Base-by-base conservation (phyloP, 495 filamentous ascomycete genomes). In the Stereocaulon alpinum region DNA sequence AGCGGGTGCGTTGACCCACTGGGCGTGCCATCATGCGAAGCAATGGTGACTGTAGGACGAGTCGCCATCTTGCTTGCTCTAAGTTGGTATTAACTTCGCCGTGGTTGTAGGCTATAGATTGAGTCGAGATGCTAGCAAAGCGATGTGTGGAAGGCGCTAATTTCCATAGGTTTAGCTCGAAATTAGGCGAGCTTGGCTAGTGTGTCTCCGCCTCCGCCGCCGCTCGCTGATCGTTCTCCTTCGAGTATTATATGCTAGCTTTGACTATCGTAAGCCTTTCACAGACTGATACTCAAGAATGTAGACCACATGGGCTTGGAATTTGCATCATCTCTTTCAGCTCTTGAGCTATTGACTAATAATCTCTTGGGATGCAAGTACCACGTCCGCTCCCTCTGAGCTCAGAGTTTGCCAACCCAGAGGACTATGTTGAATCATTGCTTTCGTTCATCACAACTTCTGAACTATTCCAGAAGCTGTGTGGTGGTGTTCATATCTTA, bases 11-110 rank as follows among this genome's bases (percentile, higher is more conserved):
- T 91, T 70, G 83, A 81, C 72, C 87, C 86, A 78, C 84, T 86
- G 77, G 92, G 77, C 75, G 85, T 81, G 78, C 93, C 94, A 84
- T 95, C 90, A 74, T 87, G 88, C 73, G 82, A 80, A 79, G 95
- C 82, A 77, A 98, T 89, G 72, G 89, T 88, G 76, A 96, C 91
- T 70, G 91, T 95, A 68, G 92, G 93, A 78, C 91, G 82, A 72
- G 86, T 89, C 77, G 90, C 87, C 90, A 95, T 93, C 79, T 74
- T 85, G 80, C 76, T 67, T 61, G 58, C 40, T 18, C 12, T 67
- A 40, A 45, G 42, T 51, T 2, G 22, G 42, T 14, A 29, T 42
- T 45, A 15, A 51, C 34, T 51, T 59, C 20, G 17, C 44, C 27
- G 18, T 15, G 37, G 4, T 42, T 58, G 24, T 24, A 24, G 3